phyloP scores from a whole-genome alignment of 495 filamentous ascomycete genomes.

The Daldinia concentrica region DNA sequence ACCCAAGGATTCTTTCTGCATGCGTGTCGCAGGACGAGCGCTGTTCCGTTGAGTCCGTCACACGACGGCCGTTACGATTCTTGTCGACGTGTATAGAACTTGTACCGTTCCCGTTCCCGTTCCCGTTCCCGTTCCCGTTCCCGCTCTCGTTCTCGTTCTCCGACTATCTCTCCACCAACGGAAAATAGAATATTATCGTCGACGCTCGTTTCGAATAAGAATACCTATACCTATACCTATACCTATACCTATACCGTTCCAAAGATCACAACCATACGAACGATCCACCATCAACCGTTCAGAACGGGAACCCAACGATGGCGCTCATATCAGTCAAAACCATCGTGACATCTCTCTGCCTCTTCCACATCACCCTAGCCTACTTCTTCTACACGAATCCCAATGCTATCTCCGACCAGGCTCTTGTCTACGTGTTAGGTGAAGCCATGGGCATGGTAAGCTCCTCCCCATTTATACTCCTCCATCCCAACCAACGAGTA shows the following conservation, averaged over 20 bases:
- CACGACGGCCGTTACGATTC: not conserved
- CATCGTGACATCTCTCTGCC: slow-evolving; percentile 78
- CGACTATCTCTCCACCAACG: not conserved
- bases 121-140: too few relatives aligned
- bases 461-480: slow-evolving; percentile 3
- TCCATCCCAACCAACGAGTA: not conserved
- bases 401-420: slow-evolving; percentile 74
- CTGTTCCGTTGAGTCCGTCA: not conserved
- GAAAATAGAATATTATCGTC: not conserved
- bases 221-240: not conserved
- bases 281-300: not conserved
- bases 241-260: not conserved
- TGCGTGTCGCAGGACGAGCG: slow-evolving; percentile 7
- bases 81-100: not conserved
- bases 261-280: not conserved
- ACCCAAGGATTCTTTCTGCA: not conserved
- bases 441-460: slow-evolving; percentile 81
- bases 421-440: slow-evolving; percentile 82
- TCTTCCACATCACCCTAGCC: slow-evolving; percentile 83
- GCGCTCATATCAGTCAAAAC: slow-evolving; percentile 78
- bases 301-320: slow-evolving; percentile 61
- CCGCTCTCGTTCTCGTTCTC: not conserved
- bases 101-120: not conserved
- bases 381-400: slow-evolving; percentile 84
- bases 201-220: slow-evolving; percentile 15